These are phyloP conservation scores for Alectoria sarmentosa DNA, from an alignment of 495 filamentous ascomycete species.

Conservation along the genomic window DNA sequence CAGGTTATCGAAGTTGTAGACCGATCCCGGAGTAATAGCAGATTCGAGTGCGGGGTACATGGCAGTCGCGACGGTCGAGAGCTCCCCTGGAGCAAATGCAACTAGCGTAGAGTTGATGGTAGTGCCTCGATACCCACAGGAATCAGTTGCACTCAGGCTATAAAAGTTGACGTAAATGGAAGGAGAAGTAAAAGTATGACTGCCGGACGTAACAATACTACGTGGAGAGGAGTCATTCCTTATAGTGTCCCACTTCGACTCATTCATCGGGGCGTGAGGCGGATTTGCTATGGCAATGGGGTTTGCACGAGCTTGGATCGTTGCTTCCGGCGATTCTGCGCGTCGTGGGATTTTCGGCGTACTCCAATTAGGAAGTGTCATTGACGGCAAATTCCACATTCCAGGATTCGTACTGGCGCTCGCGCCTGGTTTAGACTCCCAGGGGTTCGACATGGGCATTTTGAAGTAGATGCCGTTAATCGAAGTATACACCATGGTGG, in stretches of 20 bases:
- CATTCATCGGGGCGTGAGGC: neutral
- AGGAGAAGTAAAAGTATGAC: slow-evolving; percentile 17
- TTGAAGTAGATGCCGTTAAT: slow-evolving; percentile 18
- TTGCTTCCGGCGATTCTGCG: neutral
- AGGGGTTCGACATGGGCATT: slow-evolving; percentile 10
- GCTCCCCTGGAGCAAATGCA: slow-evolving; percentile 12
- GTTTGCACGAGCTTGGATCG: neutral
- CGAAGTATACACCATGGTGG: slow-evolving; percentile 16
- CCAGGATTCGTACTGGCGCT: neutral
- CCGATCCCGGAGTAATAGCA: neutral
- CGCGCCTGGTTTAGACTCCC: neutral
- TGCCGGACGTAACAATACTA: too few relatives aligned
- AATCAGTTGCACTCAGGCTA: slow-evolving; percentile 1
- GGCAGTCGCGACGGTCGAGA: slow-evolving; percentile 12
- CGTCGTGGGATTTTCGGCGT: neutral
- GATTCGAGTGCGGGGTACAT: neutral
- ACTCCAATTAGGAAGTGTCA: neutral
- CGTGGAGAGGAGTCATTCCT: too few relatives aligned
- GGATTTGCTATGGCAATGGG: neutral
- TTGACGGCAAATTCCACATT: neutral
- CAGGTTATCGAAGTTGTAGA: slow-evolving; percentile 15
- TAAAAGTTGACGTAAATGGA: slow-evolving; percentile 10
- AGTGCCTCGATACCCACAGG: slow-evolving; percentile 1
- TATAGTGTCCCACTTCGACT: too few relatives aligned
- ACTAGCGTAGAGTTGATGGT: slow-evolving; percentile 8